Conservation (phyloP, 2,329 filamentous ascomycete species). For the Pseudocercospora fijiensis region DNA sequence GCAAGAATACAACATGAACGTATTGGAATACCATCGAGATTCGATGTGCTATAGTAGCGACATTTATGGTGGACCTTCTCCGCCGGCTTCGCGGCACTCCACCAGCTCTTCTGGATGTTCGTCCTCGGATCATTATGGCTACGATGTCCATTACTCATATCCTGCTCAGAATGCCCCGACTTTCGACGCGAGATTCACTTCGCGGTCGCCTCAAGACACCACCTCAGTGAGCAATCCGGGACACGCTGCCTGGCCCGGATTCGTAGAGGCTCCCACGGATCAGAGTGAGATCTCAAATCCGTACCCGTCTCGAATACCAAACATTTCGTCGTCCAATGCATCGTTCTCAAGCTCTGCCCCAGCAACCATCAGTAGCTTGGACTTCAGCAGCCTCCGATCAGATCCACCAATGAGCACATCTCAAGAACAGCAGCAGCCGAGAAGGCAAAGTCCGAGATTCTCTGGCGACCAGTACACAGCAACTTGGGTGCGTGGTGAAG, state of each 20-base stretch:
- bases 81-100: neutral
- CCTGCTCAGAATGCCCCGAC: neutral
- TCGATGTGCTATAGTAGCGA: neutral
- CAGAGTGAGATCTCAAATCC: neutral
- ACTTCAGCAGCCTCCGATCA: neutral
- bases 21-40: neutral
- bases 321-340: neutral
- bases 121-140: neutral
- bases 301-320: neutral
- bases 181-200: neutral
- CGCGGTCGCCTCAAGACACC: neutral
- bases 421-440: constrained; percentile 12
- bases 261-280: neutral
- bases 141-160: neutral
- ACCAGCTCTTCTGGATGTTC: neutral
- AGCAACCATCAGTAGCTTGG: neutral
- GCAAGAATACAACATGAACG: neutral
- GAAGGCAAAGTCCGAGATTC: constrained; percentile 54
- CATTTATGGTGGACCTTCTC: neutral
- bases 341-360: neutral
- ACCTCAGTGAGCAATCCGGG: neutral
- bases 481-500: constrained; percentile 78
- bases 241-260: neutral
- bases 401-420: constrained; percentile 9
- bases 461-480: constrained; percentile 81